A percentile compares a stretch with the other conserved stretches of the same genome.
Conservation (phyloP, 257 asterid genomes). For the Nicotiana knightiana region DNA sequence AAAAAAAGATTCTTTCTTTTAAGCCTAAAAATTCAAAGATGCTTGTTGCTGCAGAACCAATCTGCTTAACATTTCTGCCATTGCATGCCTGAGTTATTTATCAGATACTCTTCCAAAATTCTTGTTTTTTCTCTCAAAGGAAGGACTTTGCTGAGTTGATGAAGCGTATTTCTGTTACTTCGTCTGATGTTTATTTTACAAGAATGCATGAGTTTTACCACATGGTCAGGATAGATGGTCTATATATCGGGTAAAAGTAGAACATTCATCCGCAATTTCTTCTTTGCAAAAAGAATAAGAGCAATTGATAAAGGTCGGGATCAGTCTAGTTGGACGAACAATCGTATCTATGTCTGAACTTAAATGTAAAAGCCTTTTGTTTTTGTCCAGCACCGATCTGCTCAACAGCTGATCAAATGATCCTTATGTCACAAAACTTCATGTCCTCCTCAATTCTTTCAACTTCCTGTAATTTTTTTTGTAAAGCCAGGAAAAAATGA, state of each 20-base stretch:
- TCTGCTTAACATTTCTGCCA: not conserved
- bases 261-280: too few relatives aligned
- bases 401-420: not conserved
- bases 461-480: too few relatives aligned
- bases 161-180: not conserved
- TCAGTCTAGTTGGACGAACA: not conserved
- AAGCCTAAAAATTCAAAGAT: not conserved
- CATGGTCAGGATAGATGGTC: not conserved
- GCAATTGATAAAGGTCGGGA: not conserved
- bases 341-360: not conserved
- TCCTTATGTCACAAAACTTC: not conserved
- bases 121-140: not conserved
- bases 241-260: not conserved
- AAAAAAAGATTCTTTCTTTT: not conserved
- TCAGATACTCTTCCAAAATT: not conserved
- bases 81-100: not conserved
- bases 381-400: not conserved
- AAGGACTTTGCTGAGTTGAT: not conserved
- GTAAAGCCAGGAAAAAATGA: not conserved
- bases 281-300: not conserved
- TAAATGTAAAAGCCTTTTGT: not conserved
- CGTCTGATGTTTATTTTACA: not conserved
- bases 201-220: not conserved
- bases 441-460: not conserved
- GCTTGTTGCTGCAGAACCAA: not conserved